Base-by-base conservation (phyloP, 768 basidiomycete species). In the Megacollybia marginata region DNA sequence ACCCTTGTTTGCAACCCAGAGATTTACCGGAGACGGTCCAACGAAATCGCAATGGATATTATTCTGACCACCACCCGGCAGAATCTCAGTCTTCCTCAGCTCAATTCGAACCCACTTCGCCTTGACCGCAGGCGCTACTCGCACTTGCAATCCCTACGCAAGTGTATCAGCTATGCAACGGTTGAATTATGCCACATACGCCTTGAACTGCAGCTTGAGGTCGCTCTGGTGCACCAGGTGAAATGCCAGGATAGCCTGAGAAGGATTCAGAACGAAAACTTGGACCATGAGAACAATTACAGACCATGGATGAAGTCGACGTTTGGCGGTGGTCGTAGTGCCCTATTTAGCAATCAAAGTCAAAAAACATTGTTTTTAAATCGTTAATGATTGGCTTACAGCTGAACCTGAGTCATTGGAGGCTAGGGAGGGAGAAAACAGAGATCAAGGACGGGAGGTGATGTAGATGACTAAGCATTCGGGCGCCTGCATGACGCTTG, bases 41-140 rank as follows among this genome's bases (percentile, higher is more conserved):
- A 93, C 84, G 48, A 79, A 79, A 61, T 92, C 90, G 57, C 79
- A 81, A 69, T 83, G 92, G 11, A 82, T 80, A 65, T 84, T 86
- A 13, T 74, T 70, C 52, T 72, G 69, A 13, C 83, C 82, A 19
- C 82, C 86, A 18, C 82, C 82, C 2, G 85, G 88, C 43, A 87
- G 75, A 4, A 79, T 85, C 66, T 97, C 94, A 40, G 94, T 80
- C 71, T 93, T 93, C 56, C 90, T 81, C 62, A 96, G 74, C 67
- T 95, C 92, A 52, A 96, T 82, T 55, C 85, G 81, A 20, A 97
- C 85, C 85, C 89, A 95, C 66, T 92, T 90, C 23, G 89, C 89
- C 69, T 92, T 93, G 61, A 90, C 78, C 13, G 88, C 85, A 2
- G 73, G 70, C 10, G 35, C 10, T 5, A 83, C 74, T 15, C 93